Evolutionary conservation across 1,284 basidiomycete genomes (phyloP).

Genomic region (Malassezia furfur): DNA sequence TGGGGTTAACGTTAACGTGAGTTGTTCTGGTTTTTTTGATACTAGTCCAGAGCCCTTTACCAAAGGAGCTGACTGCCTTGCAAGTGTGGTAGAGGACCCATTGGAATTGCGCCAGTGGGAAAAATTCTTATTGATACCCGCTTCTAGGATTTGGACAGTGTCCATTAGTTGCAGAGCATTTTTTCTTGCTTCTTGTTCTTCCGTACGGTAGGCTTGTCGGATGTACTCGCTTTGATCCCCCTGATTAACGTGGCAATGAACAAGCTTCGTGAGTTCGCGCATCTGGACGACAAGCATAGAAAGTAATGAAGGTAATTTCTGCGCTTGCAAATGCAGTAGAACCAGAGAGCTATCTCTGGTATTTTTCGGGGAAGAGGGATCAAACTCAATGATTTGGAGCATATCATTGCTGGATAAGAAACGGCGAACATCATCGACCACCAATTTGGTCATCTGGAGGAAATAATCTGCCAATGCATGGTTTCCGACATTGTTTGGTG

Average conservation of each 20-base stretch:
- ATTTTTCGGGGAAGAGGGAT: too few species aligned
- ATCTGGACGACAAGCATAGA: background rate
- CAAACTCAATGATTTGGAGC: background rate
- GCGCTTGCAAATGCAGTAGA: background rate
- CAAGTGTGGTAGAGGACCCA: too few species aligned
- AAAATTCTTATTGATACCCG: too few species aligned
- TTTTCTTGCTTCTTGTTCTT: background rate
- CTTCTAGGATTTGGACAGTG: too few species aligned
- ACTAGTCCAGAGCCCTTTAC: too few species aligned
- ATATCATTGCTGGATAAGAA: background rate
- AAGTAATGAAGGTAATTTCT: background rate
- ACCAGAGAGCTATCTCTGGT: background rate
- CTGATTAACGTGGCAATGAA: conserved; percentile 30
- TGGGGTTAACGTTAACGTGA: background rate
- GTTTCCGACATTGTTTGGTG: background rate
- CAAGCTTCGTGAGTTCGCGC: conserved; percentile 4
- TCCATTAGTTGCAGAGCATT: background rate
- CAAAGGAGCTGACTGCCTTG: too few species aligned
- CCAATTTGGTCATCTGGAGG: background rate
- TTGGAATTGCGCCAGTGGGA: too few species aligned
- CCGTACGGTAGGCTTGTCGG: background rate
- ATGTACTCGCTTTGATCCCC: background rate
- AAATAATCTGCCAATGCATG: background rate
- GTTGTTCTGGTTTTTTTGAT: background rate
- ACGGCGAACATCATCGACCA: background rate